phyloP scores from a whole-genome alignment of 345 rosid species.

The Rhodamnia argentea region DNA sequence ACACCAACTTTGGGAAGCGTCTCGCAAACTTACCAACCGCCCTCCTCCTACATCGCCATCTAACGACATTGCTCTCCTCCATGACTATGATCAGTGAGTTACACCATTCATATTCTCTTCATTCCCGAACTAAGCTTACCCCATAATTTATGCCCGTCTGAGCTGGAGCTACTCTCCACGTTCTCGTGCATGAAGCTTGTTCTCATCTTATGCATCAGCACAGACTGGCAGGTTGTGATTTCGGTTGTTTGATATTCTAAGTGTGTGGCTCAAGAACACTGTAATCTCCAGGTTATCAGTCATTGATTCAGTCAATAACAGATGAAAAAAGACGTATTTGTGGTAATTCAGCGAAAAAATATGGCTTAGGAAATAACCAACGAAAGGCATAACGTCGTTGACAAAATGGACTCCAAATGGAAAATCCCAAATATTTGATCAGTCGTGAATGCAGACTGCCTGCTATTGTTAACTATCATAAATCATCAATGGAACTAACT shows the following conservation, averaged over 20 bases:
- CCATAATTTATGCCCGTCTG: neutral
- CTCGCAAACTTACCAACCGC: slow-evolving; percentile 52
- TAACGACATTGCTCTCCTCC: slow-evolving; percentile 7
- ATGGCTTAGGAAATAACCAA: neutral
- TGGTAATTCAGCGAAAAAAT: neutral
- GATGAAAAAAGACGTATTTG: neutral
- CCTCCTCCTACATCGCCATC: slow-evolving; percentile 9
- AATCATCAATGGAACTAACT: neutral
- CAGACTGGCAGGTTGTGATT: neutral
- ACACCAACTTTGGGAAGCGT: slow-evolving; percentile 87
- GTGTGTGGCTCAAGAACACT: neutral
- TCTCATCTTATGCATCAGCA: neutral
- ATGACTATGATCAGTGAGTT: neutral
- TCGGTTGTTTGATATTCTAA: neutral
- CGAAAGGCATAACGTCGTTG: neutral
- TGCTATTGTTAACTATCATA: neutral
- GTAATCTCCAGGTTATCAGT: neutral
- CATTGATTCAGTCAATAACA: neutral
- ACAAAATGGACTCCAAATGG: neutral
- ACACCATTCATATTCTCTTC: neutral
- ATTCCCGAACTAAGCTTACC: neutral
- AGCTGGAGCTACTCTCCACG: neutral
- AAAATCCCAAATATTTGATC: neutral
- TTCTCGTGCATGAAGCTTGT: neutral
- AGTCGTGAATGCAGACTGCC: neutral